A percentile compares a stretch with the other conserved stretches of the same genome.
These are phyloP conservation scores for Myotisia sp. DNA, from an alignment of 2,329 filamentous ascomycete genomes.

Conservation along the genomic window DNA sequence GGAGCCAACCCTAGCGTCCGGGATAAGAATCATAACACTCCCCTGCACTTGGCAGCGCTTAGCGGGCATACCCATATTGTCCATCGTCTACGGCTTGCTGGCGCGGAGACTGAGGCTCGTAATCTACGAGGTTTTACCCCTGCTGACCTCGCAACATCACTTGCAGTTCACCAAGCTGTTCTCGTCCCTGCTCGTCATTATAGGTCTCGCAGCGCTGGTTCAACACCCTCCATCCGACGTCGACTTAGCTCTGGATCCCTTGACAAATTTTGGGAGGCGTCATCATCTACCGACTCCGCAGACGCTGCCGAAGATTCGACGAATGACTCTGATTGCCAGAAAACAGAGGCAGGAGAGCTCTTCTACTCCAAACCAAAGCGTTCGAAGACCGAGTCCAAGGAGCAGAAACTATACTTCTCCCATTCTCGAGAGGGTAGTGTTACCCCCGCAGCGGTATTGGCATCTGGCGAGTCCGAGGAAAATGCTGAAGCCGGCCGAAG, in stretches of 20 bases:
- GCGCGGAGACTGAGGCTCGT: slow-evolving; percentile 56
- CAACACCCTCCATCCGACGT: slow-evolving; percentile 36
- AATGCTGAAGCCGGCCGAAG: slow-evolving; percentile 18
- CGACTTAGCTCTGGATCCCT: slow-evolving; percentile 48
- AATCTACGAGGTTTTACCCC: slow-evolving; percentile 58
- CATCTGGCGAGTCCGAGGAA: slow-evolving; percentile 17
- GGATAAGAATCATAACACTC: slow-evolving; percentile 67
- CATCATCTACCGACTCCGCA: slow-evolving; percentile 32
- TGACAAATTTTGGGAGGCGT: slow-evolving; percentile 51
- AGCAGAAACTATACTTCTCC: slow-evolving; percentile 11
- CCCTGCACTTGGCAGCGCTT: slow-evolving; percentile 67
- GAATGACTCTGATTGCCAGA: slow-evolving; percentile 18
- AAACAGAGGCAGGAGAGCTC: slow-evolving; percentile 14
- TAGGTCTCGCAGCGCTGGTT: slow-evolving; percentile 50
- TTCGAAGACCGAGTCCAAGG: slow-evolving; percentile 3
- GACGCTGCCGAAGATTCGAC: slow-evolving; percentile 27
- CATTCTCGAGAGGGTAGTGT: slow-evolving; percentile 12
- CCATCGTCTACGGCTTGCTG: slow-evolving; percentile 55
- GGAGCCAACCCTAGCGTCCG: slow-evolving; percentile 62
- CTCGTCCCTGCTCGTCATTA: slow-evolving; percentile 47
- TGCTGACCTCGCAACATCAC: slow-evolving; percentile 54
- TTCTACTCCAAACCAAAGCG: slow-evolving; percentile 15
- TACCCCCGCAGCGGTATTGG: slow-evolving; percentile 10
- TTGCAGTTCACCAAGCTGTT: slow-evolving; percentile 49
- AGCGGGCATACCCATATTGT: slow-evolving; percentile 64